phyloP scores from a whole-genome alignment of 1,139 yeast species.

The Candida tropicalis region DNA sequence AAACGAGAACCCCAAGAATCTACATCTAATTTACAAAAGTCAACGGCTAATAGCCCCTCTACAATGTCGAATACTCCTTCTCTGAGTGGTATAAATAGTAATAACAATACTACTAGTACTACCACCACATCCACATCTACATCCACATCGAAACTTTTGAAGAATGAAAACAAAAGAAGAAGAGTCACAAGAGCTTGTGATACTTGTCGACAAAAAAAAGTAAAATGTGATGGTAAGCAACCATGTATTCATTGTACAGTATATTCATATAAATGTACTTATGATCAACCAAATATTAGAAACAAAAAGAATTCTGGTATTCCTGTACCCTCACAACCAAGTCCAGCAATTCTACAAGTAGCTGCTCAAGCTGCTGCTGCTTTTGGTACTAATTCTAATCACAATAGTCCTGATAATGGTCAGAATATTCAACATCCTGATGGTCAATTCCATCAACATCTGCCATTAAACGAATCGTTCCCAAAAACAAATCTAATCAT shows the following conservation, averaged over 20 bases:
- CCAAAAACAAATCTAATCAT: slow-evolving; percentile 22
- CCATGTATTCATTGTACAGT: slow-evolving; percentile 92
- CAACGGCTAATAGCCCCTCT: background rate
- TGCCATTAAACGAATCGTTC: slow-evolving; percentile 8
- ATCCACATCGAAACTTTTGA: no score
- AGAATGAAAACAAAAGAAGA: slow-evolving; percentile 55
- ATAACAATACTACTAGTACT: no score
- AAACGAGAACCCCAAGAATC: slow-evolving; percentile 1
- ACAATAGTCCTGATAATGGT: slow-evolving; percentile 14
- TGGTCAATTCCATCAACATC: slow-evolving; percentile 6
- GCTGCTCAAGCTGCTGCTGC: slow-evolving; percentile 19
- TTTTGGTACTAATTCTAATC: slow-evolving; percentile 12
- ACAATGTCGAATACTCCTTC: slow-evolving; percentile 1
- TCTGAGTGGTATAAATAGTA: background rate
- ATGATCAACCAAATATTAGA: slow-evolving; percentile 74
- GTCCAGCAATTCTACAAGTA: slow-evolving; percentile 16
- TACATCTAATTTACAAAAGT: background rate
- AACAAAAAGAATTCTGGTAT: slow-evolving; percentile 43
- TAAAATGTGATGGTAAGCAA: slow-evolving; percentile 84
- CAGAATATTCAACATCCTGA: background rate
- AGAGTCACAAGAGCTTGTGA: slow-evolving; percentile 87
- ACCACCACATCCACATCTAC: no score
- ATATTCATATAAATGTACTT: slow-evolving; percentile 72
- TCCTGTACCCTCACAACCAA: slow-evolving; percentile 31
- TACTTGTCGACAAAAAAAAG: slow-evolving; percentile 75